phyloP scores from a whole-genome alignment of 2,329 filamentous ascomycete species.

The Colletotrichum sojae region DNA sequence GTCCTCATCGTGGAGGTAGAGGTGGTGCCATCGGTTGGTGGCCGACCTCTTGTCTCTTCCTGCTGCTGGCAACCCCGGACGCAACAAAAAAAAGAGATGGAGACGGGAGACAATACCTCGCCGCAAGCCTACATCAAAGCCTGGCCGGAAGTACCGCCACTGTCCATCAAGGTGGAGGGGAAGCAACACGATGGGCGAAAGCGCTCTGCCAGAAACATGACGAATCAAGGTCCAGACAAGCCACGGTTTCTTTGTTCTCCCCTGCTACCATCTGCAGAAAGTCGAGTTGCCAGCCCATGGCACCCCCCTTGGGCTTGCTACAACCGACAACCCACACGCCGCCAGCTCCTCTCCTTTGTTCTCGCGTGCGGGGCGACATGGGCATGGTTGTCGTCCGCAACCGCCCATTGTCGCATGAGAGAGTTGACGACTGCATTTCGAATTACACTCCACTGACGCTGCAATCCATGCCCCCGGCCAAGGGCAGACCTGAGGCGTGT shows the following conservation, averaged over 20 bases:
- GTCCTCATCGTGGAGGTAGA: neutral
- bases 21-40: neutral
- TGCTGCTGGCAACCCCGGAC: slow-evolving; percentile 2
- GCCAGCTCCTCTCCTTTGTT: slow-evolving; percentile 37
- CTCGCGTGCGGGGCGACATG: slow-evolving; percentile 33
- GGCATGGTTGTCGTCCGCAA: slow-evolving; percentile 37
- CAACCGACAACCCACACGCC: slow-evolving; percentile 26
- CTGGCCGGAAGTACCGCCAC: neutral
- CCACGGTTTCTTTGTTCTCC: slow-evolving; percentile 35
- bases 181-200: slow-evolving; percentile 15
- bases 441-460: slow-evolving; percentile 26
- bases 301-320: slow-evolving; percentile 25
- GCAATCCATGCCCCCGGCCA: too few species aligned
- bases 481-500: neutral
- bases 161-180: slow-evolving; percentile 7
- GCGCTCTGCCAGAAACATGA: slow-evolving; percentile 35
- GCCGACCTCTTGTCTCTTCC: neutral
- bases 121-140: slow-evolving; percentile 14
- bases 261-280: slow-evolving; percentile 32
- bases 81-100: slow-evolving; percentile 1
- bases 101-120: neutral
- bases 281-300: slow-evolving; percentile 8
- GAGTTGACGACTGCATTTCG: slow-evolving; percentile 33
- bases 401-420: slow-evolving; percentile 36
- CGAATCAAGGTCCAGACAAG: slow-evolving; percentile 36